Evolutionary conservation across 768 basidiomycete species (phyloP).

Genomic region (Psilocybe subaeruginosa): DNA sequence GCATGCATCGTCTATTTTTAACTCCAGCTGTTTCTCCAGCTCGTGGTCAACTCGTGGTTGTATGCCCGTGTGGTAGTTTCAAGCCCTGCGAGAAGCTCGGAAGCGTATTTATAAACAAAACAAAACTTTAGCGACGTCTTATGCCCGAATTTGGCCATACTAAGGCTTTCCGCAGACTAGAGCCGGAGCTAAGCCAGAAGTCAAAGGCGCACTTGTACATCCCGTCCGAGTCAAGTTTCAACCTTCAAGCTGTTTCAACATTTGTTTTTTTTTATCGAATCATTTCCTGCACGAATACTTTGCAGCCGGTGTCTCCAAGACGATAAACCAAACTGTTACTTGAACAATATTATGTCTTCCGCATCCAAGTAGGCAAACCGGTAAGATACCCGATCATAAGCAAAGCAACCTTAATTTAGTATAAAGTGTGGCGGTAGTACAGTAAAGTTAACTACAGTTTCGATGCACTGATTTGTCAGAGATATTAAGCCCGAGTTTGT

Average conservation of each 20-base stretch:
- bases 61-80: not conserved
- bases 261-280: not conserved
- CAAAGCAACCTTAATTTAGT: too few relatives aligned
- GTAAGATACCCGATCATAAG: too few relatives aligned
- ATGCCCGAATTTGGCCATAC: not conserved
- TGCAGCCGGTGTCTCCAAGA: not conserved
- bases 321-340: too few relatives aligned
- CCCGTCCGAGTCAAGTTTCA: not conserved
- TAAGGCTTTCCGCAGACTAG: not conserved
- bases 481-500: too few relatives aligned
- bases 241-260: not conserved
- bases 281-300: not conserved
- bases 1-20: slow-evolving; percentile 3
- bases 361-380: too few relatives aligned
- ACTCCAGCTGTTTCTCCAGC: not conserved
- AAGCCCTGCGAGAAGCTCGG: not conserved
- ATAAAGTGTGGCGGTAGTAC: too few relatives aligned
- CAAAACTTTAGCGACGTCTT: not conserved
- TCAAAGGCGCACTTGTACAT: not conserved
- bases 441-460: too few relatives aligned
- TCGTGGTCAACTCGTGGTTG: slow-evolving; percentile 4
- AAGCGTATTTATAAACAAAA: not conserved
- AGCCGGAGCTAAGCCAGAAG: not conserved
- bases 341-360: too few relatives aligned
- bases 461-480: too few relatives aligned